Evolutionary conservation across 306 rosid genomes (phyloP), one percentile per base, ranked within the genome.

Genomic region (Pyrus communis): DNA sequence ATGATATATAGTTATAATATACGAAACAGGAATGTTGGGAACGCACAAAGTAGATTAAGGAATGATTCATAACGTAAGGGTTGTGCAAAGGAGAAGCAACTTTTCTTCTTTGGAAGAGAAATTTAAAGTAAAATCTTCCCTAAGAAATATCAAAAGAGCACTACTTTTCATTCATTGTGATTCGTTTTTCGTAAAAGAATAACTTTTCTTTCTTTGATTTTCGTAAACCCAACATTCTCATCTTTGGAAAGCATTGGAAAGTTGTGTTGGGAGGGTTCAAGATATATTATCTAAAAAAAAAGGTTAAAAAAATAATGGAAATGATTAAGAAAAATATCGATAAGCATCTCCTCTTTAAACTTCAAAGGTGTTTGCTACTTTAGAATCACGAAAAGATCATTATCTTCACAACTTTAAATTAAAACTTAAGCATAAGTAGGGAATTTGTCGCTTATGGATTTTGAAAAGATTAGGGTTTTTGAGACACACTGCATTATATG

Each of bases 361-460:
- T 89, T 87, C 88, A 87, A 91, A 90, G 97, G 83, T 85, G 91
- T 86, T 55, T 86, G 57, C 84, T 76, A 83, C 97, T 91, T 91
- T 91, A 88, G 91, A 90, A 93, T 93, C 97, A 77, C 88, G 80
- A 86, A 91, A 93, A 88, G 96, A 91, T 86, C 83, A 85, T 82
- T 81, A 91, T 86, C 96, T 89, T 84, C 80, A 30, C 80, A 69
- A 80, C 96, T 89, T 89, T 86, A 82, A 85, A 78, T 82, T 80
- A 58, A 86, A 82, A 85, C 82, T 75, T 76, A 74, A 84, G 91
- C 97, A 75, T 87, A 91, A 89, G 93, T 78, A 87, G 87, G 86
- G 86, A 88, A 85, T 88, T 88, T 91, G 96, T 91, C 98, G 92
- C 82, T 89, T 88, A 70, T 84, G 77, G 76, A 90, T 87, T 88